phyloP scores from a whole-genome alignment of 805 yeast species.

The Candida sphagnicola region DNA sequence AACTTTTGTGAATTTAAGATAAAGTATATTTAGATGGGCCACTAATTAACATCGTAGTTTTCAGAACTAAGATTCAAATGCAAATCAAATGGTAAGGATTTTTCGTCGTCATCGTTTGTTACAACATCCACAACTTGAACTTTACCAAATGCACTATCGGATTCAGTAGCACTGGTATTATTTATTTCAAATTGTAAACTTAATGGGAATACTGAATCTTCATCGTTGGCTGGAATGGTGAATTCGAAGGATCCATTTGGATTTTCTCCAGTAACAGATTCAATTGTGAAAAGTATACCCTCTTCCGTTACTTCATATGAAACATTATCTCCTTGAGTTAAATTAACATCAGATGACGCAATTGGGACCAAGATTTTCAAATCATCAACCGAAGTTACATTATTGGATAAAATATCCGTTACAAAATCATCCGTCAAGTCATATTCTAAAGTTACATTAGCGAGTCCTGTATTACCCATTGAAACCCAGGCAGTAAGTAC shows the following conservation, averaged over 20 bases:
- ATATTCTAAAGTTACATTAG: slow-evolving; percentile 83
- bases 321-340: slow-evolving; percentile 41
- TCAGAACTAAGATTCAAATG: slow-evolving; percentile 56
- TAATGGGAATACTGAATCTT: slow-evolving; percentile 88
- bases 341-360: slow-evolving; percentile 50
- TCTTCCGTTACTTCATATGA: slow-evolving; percentile 58
- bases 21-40: background rate
- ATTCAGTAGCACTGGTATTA: slow-evolving; percentile 38
- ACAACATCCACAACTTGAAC: slow-evolving; percentile 62
- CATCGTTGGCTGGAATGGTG: slow-evolving; percentile 66
- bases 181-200: slow-evolving; percentile 57
- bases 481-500: slow-evolving; percentile 82
- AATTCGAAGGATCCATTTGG: slow-evolving; percentile 77
- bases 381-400: slow-evolving; percentile 45
- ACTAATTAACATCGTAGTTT: slow-evolving; percentile 43
- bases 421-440: slow-evolving; percentile 54
- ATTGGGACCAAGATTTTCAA: slow-evolving; percentile 63
- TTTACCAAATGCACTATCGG: slow-evolving; percentile 53
- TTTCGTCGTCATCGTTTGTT: slow-evolving; percentile 45
- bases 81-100: slow-evolving; percentile 66
- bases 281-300: slow-evolving; percentile 66
- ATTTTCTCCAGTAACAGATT: slow-evolving; percentile 47
- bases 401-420: slow-evolving; percentile 13
- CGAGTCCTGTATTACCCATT: slow-evolving; percentile 49
- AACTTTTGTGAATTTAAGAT: background rate